Base-by-base conservation (phyloP, 2,329 filamentous ascomycete genomes). In the Nothomitra cinnamomea region DNA sequence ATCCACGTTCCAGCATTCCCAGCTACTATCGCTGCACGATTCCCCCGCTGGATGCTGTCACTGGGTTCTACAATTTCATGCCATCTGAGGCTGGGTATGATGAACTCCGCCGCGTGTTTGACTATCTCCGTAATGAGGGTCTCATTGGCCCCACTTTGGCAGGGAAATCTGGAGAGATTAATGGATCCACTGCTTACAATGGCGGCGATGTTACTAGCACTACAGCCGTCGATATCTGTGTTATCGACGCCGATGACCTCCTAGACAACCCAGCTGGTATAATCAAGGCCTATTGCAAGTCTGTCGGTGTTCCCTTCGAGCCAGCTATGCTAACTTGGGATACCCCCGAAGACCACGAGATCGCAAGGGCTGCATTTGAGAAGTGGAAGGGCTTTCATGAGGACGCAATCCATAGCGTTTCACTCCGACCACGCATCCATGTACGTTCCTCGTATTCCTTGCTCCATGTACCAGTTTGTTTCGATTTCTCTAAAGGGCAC, bases 301-400 rank as follows among this genome's bases (percentile, higher is more conserved):
- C 82, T 60, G 85, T 88, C 13, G 87, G 83, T 24, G 74, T 95
- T 56, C 77, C 85, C 15, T 98, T 83, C 67, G 71, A 72, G 45
- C 78, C 80, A 0, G 72, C 78, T 13, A 95, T 96, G 89, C 73
- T 98, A 57, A 74, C 77, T 55, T 96, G 92, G 92, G 78, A 85
- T 57, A 80, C 82, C 25, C 80, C 83, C 52, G 82, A 85, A 58
- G 82, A 83, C 61, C 80, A 87, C 60, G 61, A 69, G 52, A 72
- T 77, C 57, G 90, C 89, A 2, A 74, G 76, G 59, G 75, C 79
- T 58, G 82, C 81, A 17, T 96, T 96, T 69, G 87, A 89, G 70
- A 96, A 98, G 72, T 96, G 92, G 92, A 85, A 82, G 60, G 92
- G 92, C 10, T 96, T 94, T 71, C 92, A 96, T 66, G 85, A 96